A percentile compares a stretch with the other conserved stretches of the same genome.
phyloP scores from a whole-genome alignment of 225 moss, liverwort and hornwort species.

The Neckera pumila region DNA sequence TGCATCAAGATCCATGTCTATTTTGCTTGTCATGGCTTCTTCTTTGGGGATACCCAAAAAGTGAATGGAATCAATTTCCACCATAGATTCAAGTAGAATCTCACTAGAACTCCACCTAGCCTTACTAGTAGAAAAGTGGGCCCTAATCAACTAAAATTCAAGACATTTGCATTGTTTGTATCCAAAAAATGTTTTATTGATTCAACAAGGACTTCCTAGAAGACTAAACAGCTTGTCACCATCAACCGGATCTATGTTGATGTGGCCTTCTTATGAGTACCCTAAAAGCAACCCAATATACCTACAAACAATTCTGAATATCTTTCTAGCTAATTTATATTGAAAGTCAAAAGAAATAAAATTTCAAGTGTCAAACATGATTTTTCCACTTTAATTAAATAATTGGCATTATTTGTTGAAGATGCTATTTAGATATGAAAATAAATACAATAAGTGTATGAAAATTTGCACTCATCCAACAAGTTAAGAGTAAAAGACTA shows the following conservation, averaged over 20 bases:
- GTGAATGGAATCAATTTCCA: no score
- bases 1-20: no score
- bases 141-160: no score
- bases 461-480: background rate
- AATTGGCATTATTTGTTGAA: background rate
- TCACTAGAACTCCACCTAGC: fast-evolving
- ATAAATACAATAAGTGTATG: background rate
- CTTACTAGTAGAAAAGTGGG: no score
- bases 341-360: background rate
- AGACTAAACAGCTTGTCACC: no score
- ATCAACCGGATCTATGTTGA: no score
- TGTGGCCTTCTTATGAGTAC: background rate
- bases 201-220: fast-evolving
- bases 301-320: background rate
- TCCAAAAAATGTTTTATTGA: no score
- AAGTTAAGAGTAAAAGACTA: background rate
- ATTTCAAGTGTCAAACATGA: background rate
- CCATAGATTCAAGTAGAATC: no score
- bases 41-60: no score
- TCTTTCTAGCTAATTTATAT: background rate
- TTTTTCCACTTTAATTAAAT: background rate
- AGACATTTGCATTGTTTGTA: no score
- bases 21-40: no score
- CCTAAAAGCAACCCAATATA: background rate
- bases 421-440: background rate